A percentile compares a stretch with the other conserved stretches of the same genome.
Evolutionary conservation across 2,329 filamentous ascomycete genomes (phyloP).

Genomic region (Acrodontium crateriforme): DNA sequence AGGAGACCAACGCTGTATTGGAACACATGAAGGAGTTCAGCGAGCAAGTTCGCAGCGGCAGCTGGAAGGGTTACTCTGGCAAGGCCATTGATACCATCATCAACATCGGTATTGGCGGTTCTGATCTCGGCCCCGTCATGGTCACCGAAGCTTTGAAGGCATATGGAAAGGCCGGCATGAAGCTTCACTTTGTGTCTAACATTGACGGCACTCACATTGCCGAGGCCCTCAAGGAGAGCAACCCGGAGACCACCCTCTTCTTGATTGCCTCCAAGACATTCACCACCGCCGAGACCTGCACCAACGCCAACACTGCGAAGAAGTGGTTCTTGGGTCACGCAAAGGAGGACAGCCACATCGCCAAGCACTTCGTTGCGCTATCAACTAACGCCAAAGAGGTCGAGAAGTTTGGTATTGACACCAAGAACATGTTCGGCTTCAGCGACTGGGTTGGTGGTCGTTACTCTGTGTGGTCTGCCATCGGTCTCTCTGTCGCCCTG

Average conservation of each 20-base stretch:
- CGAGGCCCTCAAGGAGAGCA: constrained; percentile 74
- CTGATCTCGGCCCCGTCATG: constrained; percentile 97
- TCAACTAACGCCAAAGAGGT: constrained; percentile 94
- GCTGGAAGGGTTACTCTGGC: constrained; percentile 94
- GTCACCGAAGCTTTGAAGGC: constrained; percentile 94
- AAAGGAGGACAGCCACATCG: constrained; percentile 62
- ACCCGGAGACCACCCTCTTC: constrained; percentile 98
- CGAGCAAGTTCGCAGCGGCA: constrained; percentile 81
- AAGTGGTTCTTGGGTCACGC: constrained; percentile 81
- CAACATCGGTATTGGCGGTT: constrained; percentile 97
- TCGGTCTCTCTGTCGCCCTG: constrained; percentile 83
- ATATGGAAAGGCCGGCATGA: constrained; percentile 76
- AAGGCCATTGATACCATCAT: constrained; percentile 95
- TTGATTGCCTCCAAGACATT: constrained; percentile 98
- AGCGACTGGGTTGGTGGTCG: constrained; percentile 96
- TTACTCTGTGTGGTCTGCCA: constrained; percentile 98
- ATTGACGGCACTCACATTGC: constrained; percentile 97
- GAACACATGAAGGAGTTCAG: constrained; percentile 98
- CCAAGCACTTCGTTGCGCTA: constrained; percentile 96
- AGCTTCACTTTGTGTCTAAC: constrained; percentile 96
- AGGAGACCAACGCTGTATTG: constrained; percentile 79
- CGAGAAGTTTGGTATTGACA: constrained; percentile 96
- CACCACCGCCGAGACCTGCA: constrained; percentile 92
- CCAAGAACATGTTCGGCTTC: constrained; percentile 99
- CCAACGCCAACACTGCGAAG: constrained; percentile 96